phyloP scores from a whole-genome alignment of 345 rosid species.

The Lepidium sativum region DNA sequence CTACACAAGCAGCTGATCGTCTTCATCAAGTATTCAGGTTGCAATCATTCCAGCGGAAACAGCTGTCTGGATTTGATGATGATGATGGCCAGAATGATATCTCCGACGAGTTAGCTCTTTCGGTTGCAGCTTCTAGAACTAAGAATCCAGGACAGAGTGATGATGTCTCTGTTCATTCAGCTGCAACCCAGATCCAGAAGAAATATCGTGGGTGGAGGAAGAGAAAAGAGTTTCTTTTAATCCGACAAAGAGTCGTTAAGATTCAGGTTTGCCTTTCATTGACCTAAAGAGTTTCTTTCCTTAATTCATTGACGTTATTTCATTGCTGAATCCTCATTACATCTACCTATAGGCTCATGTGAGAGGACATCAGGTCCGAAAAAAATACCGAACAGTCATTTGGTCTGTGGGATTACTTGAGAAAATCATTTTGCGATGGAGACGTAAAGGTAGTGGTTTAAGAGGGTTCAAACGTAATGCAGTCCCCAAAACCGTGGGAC shows the following conservation, averaged over 20 bases:
- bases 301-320: not conserved
- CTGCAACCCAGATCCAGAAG: constrained; percentile 82
- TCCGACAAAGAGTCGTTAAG: constrained; percentile 77
- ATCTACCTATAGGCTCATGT: constrained; percentile 59
- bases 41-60: constrained; percentile 78
- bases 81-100: constrained; percentile 31
- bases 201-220: constrained; percentile 87
- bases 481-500: constrained; percentile 30
- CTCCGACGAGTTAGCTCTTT: constrained; percentile 48
- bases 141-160: constrained; percentile 33
- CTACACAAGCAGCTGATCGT: constrained; percentile 90
- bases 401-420: constrained; percentile 93
- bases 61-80: constrained; percentile 31
- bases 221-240: constrained; percentile 71
- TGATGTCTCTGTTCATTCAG: constrained; percentile 50
- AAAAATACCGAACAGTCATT: constrained; percentile 53
- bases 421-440: constrained; percentile 89
- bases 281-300: not conserved
- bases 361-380: constrained; percentile 89
- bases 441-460: constrained; percentile 84
- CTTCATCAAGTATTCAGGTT: constrained; percentile 75
- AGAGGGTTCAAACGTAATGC: constrained; percentile 64
- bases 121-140: constrained; percentile 42
- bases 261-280: constrained; percentile 53
- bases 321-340: not conserved